Conservation (phyloP, 495 filamentous ascomycete species). For the Aspergillus asperescens region DNA sequence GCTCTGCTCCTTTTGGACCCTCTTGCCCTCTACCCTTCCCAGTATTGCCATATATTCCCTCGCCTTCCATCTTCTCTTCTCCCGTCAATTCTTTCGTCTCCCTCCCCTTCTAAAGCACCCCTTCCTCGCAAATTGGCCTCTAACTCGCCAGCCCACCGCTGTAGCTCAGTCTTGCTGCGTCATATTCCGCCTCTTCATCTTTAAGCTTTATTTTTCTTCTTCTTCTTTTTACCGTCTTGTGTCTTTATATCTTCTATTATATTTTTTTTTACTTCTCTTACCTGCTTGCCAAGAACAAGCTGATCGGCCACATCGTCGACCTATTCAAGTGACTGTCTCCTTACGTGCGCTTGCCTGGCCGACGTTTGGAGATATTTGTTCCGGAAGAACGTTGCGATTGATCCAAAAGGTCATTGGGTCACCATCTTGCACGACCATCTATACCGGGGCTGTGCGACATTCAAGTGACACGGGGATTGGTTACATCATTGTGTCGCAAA, state of each 20-base stretch:
- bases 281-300: not conserved
- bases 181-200: not conserved
- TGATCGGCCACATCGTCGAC: not conserved
- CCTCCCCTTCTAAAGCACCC: slow-evolving; percentile 8
- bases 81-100: slow-evolving; percentile 6
- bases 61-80: slow-evolving; percentile 14
- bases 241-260: not conserved
- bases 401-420: slow-evolving; percentile 6
- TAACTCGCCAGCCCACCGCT: not conserved
- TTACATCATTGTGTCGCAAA: slow-evolving; percentile 45
- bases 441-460: slow-evolving; percentile 20
- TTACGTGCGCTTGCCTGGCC: slow-evolving; percentile 1
- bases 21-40: slow-evolving; percentile 16
- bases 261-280: not conserved
- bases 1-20: slow-evolving; percentile 19
- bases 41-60: slow-evolving; percentile 5
- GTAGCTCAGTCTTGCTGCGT: slow-evolving; percentile 9
- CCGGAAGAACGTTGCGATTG: slow-evolving; percentile 13
- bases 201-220: not conserved
- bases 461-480: slow-evolving; percentile 16
- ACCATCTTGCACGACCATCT: slow-evolving; percentile 12
- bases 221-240: not conserved
- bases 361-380: slow-evolving; percentile 2
- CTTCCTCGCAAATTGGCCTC: slow-evolving; percentile 1
- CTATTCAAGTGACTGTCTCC: not conserved